phyloP scores from a whole-genome alignment of 1,284 basidiomycete species.

The Cryptococcus hybrid region DNA sequence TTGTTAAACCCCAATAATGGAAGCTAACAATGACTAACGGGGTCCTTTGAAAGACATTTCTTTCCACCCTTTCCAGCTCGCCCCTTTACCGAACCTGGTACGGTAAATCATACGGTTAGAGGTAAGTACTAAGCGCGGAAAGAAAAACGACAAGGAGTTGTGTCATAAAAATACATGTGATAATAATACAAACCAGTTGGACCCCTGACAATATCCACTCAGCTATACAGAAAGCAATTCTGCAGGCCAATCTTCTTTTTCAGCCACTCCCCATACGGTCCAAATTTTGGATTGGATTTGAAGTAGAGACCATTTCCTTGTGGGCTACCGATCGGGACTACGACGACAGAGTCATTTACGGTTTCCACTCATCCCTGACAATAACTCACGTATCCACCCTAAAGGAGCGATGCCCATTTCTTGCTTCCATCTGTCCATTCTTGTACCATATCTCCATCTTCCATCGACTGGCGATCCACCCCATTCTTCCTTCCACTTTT shows the following conservation, averaged over 20 bases:
- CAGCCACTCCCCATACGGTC: conserved; percentile 47
- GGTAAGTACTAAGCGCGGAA: no score
- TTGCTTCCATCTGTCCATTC: conserved; percentile 31
- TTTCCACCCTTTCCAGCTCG: no score
- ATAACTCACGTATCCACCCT: conserved; percentile 46
- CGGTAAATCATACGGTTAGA: no score
- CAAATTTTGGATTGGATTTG: conserved; percentile 42
- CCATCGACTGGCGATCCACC: conserved; percentile 39
- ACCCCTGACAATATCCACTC: no score
- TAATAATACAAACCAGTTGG: background rate
- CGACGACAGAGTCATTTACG: no score
- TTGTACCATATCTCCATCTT: conserved; percentile 41
- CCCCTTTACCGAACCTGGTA: no score
- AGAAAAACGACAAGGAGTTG: background rate
- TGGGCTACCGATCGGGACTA: conserved; percentile 46
- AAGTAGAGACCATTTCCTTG: conserved; percentile 43
- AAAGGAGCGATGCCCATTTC: conserved; percentile 41
- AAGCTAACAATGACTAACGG: no score
- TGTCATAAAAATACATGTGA: background rate
- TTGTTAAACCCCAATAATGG: no score
- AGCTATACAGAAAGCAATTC: conserved; percentile 2
- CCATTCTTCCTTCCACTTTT: conserved; percentile 43
- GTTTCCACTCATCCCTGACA: background rate
- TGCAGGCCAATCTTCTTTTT: conserved; percentile 43
- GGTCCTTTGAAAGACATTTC: no score